phyloP scores from a whole-genome alignment of 1,284 basidiomycete species.

The Dichomitus squalens region DNA sequence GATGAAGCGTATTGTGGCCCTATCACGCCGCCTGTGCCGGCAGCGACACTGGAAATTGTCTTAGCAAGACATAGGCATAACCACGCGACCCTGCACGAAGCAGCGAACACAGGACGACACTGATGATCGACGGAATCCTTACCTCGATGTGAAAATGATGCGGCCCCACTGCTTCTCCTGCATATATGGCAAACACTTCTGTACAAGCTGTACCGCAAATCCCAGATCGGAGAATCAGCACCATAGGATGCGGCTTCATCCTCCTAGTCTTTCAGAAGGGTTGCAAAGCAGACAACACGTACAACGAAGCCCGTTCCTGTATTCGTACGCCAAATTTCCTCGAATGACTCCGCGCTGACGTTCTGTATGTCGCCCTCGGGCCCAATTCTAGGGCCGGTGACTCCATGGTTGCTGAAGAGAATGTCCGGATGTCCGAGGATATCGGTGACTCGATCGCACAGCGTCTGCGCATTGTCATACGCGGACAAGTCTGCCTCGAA shows the following conservation, averaged over 20 bases:
- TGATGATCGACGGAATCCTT: constrained; percentile 10
- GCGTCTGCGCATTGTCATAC: constrained; percentile 45
- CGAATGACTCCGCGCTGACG: constrained; percentile 47
- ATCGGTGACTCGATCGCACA: constrained; percentile 47
- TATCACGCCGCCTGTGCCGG: constrained; percentile 52
- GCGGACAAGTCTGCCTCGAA: constrained; percentile 51
- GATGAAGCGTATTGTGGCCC: constrained; percentile 61
- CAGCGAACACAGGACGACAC: not conserved
- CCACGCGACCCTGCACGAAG: not conserved
- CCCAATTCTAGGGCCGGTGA: constrained; percentile 44
- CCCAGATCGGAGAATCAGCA: not conserved
- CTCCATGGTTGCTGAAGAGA: constrained; percentile 54
- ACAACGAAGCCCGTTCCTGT: constrained; percentile 48
- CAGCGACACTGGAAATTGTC: constrained; percentile 34
- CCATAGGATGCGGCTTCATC: no score
- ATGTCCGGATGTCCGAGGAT: constrained; percentile 50
- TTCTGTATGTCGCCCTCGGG: constrained; percentile 48
- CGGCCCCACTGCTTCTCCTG: constrained; percentile 50
- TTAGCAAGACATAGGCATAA: not conserved
- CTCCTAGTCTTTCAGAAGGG: no score
- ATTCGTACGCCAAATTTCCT: constrained; percentile 51
- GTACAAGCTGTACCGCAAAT: constrained; percentile 41
- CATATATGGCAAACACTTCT: constrained; percentile 55
- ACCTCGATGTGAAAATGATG: constrained; percentile 54
- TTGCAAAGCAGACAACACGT: constrained; percentile 10